Evolutionary conservation across 345 rosid genomes (phyloP).

Genomic region (Eucalyptus tenuipes): DNA sequence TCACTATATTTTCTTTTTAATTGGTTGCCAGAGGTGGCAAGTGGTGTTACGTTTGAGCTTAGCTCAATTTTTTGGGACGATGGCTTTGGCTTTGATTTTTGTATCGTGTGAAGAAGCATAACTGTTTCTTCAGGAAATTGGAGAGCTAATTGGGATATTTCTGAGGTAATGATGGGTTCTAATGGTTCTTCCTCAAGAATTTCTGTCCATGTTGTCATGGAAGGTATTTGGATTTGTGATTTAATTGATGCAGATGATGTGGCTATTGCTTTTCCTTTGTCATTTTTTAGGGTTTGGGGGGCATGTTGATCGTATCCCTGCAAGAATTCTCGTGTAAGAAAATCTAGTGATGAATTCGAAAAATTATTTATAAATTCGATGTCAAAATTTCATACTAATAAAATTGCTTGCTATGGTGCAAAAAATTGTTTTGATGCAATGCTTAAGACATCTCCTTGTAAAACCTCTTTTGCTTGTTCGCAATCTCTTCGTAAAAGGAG

Average conservation of each 20-base stretch:
- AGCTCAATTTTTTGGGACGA: background rate
- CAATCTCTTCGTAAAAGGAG: background rate
- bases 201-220: background rate
- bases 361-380: background rate
- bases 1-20: background rate
- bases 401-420: background rate
- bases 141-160: background rate
- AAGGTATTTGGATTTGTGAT: background rate
- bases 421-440: background rate
- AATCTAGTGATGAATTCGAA: background rate
- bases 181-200: background rate
- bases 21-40: background rate
- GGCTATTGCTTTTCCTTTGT: background rate
- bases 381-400: background rate
- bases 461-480: background rate
- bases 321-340: background rate
- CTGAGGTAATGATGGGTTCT: background rate
- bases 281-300: background rate
- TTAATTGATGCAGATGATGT: background rate
- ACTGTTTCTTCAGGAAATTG: background rate
- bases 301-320: background rate
- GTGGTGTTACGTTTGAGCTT: background rate
- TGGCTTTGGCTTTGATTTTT: background rate
- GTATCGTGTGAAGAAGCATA: background rate
- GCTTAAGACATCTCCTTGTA: background rate